phyloP scores from a whole-genome alignment of 208 protist genomes.

The Leishmania amazonensis region DNA sequence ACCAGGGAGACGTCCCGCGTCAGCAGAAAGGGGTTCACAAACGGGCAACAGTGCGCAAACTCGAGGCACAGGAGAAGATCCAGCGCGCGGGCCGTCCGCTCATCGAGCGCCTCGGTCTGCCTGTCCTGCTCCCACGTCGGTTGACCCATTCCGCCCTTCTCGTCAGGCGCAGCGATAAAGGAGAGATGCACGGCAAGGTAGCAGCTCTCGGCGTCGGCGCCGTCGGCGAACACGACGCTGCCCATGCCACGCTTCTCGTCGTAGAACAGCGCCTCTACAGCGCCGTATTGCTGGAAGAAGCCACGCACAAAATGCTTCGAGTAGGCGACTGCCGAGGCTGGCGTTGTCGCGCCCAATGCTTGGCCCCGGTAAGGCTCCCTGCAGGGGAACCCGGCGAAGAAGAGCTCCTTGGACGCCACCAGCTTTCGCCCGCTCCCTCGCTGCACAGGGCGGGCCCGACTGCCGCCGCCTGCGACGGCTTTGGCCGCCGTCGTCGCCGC shows the following conservation, averaged over 20 bases:
- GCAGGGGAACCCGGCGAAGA: constrained; percentile 73
- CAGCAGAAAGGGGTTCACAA: constrained; percentile 60
- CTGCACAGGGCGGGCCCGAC: not conserved
- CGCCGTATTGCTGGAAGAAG: constrained; percentile 70
- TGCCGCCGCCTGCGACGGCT: not conserved
- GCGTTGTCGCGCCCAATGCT: not conserved
- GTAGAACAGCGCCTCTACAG: constrained; percentile 49
- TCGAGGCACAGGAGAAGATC: constrained; percentile 59
- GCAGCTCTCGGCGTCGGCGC: constrained; percentile 55
- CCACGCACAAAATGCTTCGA: constrained; percentile 37
- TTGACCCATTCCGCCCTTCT: constrained; percentile 5
- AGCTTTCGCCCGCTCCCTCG: not conserved
- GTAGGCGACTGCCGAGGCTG: constrained; percentile 7
- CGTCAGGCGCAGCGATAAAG: constrained; percentile 23
- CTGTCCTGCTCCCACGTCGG: constrained; percentile 17
- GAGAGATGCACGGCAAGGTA: constrained; percentile 67
- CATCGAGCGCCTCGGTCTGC: constrained; percentile 13
- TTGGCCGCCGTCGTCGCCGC: not conserved
- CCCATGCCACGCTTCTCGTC: constrained; percentile 58
- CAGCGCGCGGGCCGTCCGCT: constrained; percentile 10
- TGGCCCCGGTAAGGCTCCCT: not conserved
- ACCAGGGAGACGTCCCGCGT: constrained; percentile 17
- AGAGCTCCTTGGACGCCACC: constrained; percentile 52
- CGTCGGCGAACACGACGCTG: constrained; percentile 59
- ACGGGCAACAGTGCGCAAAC: constrained; percentile 64